phyloP scores from a whole-genome alignment of 2,329 filamentous ascomycete genomes.

The Paecilomyces sp. region DNA sequence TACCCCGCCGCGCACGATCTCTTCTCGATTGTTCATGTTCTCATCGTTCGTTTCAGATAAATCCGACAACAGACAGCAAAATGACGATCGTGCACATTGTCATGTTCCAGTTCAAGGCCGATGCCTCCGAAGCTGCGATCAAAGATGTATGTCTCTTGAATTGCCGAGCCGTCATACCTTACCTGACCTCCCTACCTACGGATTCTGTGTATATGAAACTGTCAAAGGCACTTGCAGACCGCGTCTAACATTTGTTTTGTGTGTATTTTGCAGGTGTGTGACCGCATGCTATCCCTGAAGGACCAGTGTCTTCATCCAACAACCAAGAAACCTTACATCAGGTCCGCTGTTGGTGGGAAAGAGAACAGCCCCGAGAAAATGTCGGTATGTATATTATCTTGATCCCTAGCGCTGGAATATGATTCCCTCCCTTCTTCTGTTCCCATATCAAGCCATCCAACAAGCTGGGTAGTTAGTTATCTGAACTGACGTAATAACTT shows the following conservation, averaged over 20 bases:
- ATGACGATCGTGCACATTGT: background rate
- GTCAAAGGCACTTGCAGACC: background rate
- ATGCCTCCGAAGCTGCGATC: background rate
- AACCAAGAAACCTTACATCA: slow-evolving; percentile 50
- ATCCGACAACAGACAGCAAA: background rate
- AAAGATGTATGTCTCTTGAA: background rate
- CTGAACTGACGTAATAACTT: background rate
- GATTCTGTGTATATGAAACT: background rate
- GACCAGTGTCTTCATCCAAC: slow-evolving; percentile 49
- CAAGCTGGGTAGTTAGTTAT: background rate
- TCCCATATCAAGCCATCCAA: background rate
- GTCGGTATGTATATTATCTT: slow-evolving; percentile 35
- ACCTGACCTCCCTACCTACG: too few species aligned
- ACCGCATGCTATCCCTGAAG: slow-evolving; percentile 46
- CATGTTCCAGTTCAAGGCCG: background rate
- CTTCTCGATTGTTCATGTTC: background rate
- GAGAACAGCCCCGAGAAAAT: slow-evolving; percentile 54
- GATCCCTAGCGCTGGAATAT: background rate
- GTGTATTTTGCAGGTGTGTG: slow-evolving; percentile 38
- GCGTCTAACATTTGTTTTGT: background rate
- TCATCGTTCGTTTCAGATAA: background rate
- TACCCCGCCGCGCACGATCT: background rate
- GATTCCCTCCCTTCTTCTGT: background rate
- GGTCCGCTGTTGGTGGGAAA: slow-evolving; percentile 47
- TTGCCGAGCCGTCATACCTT: too few species aligned